A percentile compares a stretch with the other conserved stretches of the same genome.
Evolutionary conservation across 2,329 filamentous ascomycete species (phyloP).

Genomic region (Dryadomyces sulphureus): DNA sequence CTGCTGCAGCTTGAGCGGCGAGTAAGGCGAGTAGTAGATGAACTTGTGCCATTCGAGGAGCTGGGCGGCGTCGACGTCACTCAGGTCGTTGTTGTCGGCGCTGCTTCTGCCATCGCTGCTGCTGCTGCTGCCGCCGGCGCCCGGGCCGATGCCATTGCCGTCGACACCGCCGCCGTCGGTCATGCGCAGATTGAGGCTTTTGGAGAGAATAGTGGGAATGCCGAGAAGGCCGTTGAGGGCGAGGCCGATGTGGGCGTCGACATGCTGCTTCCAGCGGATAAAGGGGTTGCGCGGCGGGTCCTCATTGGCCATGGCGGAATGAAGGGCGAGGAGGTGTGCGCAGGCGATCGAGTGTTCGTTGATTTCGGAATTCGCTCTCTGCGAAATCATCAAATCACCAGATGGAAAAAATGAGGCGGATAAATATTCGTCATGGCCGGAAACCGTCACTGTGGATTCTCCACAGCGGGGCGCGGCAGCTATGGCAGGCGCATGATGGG

Average conservation of each 20-base stretch:
- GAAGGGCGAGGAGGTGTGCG: conserved; percentile 8
- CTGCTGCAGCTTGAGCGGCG: conserved; percentile 25
- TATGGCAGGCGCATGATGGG: too few relatives aligned
- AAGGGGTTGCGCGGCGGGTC: conserved; percentile 20
- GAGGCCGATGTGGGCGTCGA: conserved; percentile 22
- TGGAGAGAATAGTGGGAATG: conserved; percentile 14
- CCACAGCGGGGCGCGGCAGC: too few relatives aligned
- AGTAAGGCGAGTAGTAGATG: conserved; percentile 26
- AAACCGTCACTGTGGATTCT: too few relatives aligned
- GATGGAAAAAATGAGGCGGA: too few relatives aligned
- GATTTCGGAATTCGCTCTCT: too few relatives aligned
- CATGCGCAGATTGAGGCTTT: conserved; percentile 12
- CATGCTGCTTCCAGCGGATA: conserved; percentile 24
- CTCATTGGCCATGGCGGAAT: neutral
- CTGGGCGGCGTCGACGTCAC: conserved; percentile 10
- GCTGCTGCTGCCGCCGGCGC: neutral
- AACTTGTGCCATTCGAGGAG: conserved; percentile 19
- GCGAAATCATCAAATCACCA: too few relatives aligned
- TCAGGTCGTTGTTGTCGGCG: conserved; percentile 4
- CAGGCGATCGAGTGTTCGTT: neutral
- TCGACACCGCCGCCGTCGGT: neutral
- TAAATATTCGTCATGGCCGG: too few relatives aligned
- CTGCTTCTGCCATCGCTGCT: neutral
- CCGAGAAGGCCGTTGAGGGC: conserved; percentile 16
- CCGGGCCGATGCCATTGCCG: neutral